These are phyloP conservation scores for Pistacia vera DNA, from an alignment of 345 rosid species.

Conservation along the genomic window DNA sequence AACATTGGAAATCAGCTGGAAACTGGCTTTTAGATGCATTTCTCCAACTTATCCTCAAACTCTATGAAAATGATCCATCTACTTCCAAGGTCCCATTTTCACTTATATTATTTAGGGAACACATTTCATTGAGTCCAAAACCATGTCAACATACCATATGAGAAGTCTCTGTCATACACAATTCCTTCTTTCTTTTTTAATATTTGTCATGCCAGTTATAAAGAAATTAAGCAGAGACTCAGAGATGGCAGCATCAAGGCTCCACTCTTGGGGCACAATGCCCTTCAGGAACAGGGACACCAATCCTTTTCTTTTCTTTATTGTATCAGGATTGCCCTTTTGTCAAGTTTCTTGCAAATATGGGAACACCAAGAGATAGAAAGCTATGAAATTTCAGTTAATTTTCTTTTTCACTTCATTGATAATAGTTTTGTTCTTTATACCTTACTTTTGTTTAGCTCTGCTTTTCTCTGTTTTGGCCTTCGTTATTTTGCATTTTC, in stretches of 20 bases:
- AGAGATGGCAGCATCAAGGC: constrained; percentile 14
- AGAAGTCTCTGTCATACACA: constrained; percentile 16
- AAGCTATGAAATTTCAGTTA: no score
- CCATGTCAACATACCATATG: constrained; percentile 13
- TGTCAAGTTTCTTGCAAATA: no score
- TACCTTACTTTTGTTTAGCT: no score
- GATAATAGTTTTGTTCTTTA: no score
- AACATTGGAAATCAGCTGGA: background rate
- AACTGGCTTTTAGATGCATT: background rate
- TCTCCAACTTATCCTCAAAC: background rate
- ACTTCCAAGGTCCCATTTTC: constrained; percentile 13
- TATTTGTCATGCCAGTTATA: background rate
- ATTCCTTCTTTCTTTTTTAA: background rate
- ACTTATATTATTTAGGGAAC: constrained; percentile 2
- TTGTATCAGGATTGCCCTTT: no score
- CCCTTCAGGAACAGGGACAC: background rate
- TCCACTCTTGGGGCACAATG: background rate
- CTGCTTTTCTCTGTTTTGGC: no score
- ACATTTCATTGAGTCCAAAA: constrained; percentile 1
- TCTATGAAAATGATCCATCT: constrained; percentile 17
- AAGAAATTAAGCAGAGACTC: background rate
- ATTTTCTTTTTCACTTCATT: no score
- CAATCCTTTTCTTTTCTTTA: background rate
- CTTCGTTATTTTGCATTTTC: no score
- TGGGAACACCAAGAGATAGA: no score